Conservation (phyloP, 1,284 basidiomycete species). For the Ganoderma lucidum region DNA sequence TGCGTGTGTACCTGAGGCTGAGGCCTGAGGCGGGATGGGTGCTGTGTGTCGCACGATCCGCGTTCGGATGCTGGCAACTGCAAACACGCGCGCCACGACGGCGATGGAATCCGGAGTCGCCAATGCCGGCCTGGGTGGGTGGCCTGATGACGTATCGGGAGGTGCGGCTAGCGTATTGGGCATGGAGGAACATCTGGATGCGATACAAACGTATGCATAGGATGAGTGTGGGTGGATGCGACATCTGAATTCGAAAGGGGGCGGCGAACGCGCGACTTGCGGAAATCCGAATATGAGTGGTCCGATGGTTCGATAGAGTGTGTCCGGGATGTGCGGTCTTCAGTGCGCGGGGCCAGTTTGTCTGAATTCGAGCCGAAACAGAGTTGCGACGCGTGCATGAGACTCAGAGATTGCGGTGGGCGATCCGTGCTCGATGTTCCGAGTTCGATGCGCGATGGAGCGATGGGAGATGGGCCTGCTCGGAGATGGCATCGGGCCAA, state of each 20-base stretch:
- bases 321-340: neutral
- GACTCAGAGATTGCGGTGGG: neutral
- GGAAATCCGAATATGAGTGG: neutral
- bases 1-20: neutral
- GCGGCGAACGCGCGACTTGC: neutral
- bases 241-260: neutral
- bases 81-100: neutral
- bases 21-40: neutral
- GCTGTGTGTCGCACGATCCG: neutral
- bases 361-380: neutral
- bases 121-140: neutral
- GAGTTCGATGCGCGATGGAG: neutral
- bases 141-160: neutral
- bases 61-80: neutral
- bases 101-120: neutral
- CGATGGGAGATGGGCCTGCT: constrained; percentile 2
- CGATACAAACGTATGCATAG: neutral
- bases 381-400: neutral
- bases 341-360: constrained; percentile 2
- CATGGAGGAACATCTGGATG: neutral
- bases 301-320: neutral
- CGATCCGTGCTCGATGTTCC: constrained; percentile 1
- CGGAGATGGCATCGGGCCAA: constrained; percentile 9
- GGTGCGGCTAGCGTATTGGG: neutral
- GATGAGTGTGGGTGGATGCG: neutral